Base-by-base conservation (phyloP, 1,139 yeast genomes). In the Candida tropicalis region DNA sequence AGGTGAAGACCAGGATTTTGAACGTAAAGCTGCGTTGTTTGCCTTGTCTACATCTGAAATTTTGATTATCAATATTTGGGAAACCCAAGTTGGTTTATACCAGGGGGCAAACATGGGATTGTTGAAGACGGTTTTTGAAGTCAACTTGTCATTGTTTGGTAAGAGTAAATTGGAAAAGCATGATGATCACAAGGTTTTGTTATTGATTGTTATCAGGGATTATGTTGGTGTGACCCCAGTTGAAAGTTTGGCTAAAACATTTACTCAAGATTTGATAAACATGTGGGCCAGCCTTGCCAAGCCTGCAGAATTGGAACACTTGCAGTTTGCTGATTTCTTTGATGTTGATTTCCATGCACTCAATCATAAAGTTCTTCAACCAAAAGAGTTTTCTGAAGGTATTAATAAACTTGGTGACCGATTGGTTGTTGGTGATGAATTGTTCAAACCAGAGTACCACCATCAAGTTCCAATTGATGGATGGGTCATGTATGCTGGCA, bases 91-190 rank as follows among this genome's bases (percentile, higher is more conserved):
- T 43, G 99, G 99, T 4, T 73, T 95, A 41, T 93, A 93, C 60
- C 98, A 93, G 61, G 99, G 99, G 39, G 97, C 98, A 20, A 93
- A 93, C 58, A 87, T 93, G 97, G 99, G 95, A 1, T 69, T 93
- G 41, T 74, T 93, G 53, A 91, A 90, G 60, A 93, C 99, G 0
- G 99, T 93, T 3, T 91, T 93, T 67, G 99, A 93, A 60, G 99
- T 93, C 27, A 93, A 95, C 60, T 70, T 93, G 51, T 80, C 95
- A 3, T 70, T 95, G 35, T 93, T 93, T 63, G 87, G 78, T 12
- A 60, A 63, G 45, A 53, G 68, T 26, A 71, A 72, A 48, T 53
- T 69, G 41, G 59, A 58, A 6, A 65, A 63, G 32, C 34, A 38
- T 5, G 65, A 66, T 42, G 64, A 63, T 39, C 87, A 86, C 60